These are phyloP conservation scores for Russula ochroleuca DNA, from an alignment of 768 basidiomycete species.

Conservation along the genomic window DNA sequence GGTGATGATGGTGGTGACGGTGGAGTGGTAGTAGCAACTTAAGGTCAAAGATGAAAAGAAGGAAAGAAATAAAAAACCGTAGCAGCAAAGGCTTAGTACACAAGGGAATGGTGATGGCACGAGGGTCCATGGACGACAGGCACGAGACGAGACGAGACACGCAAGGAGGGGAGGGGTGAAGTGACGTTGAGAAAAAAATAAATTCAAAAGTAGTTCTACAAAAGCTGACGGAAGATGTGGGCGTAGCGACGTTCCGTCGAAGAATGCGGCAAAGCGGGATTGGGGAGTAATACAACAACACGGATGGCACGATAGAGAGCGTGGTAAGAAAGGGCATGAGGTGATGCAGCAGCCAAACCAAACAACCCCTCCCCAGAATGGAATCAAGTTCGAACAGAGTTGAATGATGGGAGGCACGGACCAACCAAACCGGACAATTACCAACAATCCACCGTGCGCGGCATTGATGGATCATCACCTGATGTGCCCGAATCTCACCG, in stretches of 20 bases:
- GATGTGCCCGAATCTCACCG: conserved; percentile 38
- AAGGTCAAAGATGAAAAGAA: background rate
- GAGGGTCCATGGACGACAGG: background rate
- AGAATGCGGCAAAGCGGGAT: background rate
- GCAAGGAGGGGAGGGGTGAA: background rate
- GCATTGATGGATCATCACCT: background rate
- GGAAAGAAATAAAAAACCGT: background rate
- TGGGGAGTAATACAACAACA: background rate
- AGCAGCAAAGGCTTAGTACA: background rate
- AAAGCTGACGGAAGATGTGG: background rate
- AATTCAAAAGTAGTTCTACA: conserved; percentile 1
- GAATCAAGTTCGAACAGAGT: too few relatives aligned
- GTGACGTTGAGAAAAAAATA: background rate
- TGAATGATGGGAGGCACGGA: too few relatives aligned
- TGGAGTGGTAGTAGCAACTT: background rate
- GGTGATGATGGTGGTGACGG: background rate
- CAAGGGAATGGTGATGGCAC: background rate
- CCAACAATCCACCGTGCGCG: background rate
- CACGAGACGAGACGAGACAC: background rate
- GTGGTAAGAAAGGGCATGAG: background rate
- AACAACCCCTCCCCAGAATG: too few relatives aligned
- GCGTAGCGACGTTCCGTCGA: background rate
- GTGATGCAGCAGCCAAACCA: background rate
- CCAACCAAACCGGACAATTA: too few relatives aligned
- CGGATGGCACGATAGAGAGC: background rate